Conservation (phyloP, 164 flowering plant species). For the Stephania yunnanensis region DNA sequence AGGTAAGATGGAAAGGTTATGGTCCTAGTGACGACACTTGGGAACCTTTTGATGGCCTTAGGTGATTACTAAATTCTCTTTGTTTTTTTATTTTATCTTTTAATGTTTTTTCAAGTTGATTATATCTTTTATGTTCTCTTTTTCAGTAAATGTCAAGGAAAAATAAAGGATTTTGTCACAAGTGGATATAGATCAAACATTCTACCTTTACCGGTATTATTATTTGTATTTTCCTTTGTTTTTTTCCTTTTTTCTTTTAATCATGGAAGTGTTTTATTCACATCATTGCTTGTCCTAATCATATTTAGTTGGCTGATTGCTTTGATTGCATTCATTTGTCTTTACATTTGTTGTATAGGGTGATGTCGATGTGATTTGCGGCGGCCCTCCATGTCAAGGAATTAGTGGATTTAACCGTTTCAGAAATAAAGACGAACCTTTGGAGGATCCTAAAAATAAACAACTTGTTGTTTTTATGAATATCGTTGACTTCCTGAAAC, state of each 20-base stretch:
- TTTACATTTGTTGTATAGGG: constrained; percentile 39
- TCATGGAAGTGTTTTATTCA: no score
- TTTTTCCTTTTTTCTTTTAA: no score
- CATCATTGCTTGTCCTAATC: neutral
- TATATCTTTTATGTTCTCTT: neutral
- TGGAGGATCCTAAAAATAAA: constrained; percentile 59
- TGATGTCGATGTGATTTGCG: constrained; percentile 75
- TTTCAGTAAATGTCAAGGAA: constrained; percentile 45
- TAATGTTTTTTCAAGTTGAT: neutral
- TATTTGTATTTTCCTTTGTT: neutral
- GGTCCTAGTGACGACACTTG: constrained; percentile 51
- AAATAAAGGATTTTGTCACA: constrained; percentile 42
- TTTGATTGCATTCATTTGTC: neutral
- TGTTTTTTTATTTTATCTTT: neutral
- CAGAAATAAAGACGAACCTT: constrained; percentile 42
- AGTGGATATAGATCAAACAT: constrained; percentile 40
- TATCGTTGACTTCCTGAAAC: constrained; percentile 58
- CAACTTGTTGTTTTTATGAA: constrained; percentile 77
- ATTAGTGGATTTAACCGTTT: constrained; percentile 85
- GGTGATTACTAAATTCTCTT: constrained; percentile 25
- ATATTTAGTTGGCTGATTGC: neutral
- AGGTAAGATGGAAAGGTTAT: constrained; percentile 73
- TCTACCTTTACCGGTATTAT: constrained; percentile 63
- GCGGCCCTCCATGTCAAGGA: constrained; percentile 98
- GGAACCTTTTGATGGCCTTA: constrained; percentile 56